Conservation (phyloP, 495 filamentous ascomycete genomes). For the Niebla homalea region DNA sequence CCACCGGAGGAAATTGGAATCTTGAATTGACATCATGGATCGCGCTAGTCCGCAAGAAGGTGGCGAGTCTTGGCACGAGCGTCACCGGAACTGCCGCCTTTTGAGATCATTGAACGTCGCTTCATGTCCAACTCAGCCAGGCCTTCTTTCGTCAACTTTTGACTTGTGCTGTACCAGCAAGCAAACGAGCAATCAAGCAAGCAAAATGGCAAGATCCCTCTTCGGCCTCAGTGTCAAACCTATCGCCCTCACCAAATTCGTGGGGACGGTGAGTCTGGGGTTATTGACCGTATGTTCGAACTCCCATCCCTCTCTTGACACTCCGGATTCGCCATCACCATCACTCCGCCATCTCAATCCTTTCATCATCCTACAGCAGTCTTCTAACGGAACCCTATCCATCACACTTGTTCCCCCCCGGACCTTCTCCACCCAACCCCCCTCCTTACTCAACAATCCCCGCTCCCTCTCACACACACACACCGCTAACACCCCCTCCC, state of each 20-base stretch:
- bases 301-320: slow-evolving; percentile 4
- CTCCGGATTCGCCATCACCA: not conserved
- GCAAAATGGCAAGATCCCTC: no score
- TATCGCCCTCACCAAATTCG: slow-evolving; percentile 69
- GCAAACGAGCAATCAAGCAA: no score
- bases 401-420: slow-evolving; percentile 4
- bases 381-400: not conserved
- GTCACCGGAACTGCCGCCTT: no score
- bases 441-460: slow-evolving; percentile 6
- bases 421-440: not conserved
- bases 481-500: slow-evolving; percentile 2
- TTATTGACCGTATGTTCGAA: slow-evolving; percentile 61
- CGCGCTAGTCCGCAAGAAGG: no score
- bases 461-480: slow-evolving; percentile 6
- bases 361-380: not conserved
- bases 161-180: no score
- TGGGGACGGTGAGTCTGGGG: slow-evolving; percentile 76
- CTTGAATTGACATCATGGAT: no score
- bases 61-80: no score
- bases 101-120: no score
- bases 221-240: no score
- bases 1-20: no score
- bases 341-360: slow-evolving; percentile 9
- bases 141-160: no score
- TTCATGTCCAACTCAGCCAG: no score